Evolutionary conservation across 306 rosid species (phyloP).

Genomic region (Ormosia semicastrata): DNA sequence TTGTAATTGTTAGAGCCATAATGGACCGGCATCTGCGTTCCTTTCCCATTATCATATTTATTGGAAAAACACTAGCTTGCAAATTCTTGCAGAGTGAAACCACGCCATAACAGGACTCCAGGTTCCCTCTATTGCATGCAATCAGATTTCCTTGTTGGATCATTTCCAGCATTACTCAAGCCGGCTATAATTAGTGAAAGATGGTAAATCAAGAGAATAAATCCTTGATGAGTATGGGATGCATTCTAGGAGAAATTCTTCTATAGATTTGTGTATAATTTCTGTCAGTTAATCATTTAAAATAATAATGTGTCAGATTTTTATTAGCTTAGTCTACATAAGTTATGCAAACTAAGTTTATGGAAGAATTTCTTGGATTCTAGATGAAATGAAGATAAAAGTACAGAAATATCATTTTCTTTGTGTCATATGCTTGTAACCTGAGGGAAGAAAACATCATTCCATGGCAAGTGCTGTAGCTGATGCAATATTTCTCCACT

Average conservation of each 20-base stretch:
- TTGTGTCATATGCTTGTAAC: constrained; percentile 31
- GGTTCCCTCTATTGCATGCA: constrained; percentile 77
- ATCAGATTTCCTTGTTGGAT: constrained; percentile 11
- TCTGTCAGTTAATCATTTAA: too few species aligned
- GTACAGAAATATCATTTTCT: background rate
- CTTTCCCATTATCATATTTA: constrained; percentile 76
- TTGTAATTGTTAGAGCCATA: constrained; percentile 83
- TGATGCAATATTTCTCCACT: constrained; percentile 81
- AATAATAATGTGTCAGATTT: too few species aligned
- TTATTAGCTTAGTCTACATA: too few species aligned
- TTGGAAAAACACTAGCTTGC: constrained; percentile 77
- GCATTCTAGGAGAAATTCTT: background rate
- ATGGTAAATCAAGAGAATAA: background rate
- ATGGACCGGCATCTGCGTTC: constrained; percentile 89
- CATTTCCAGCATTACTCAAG: background rate
- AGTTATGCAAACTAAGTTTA: too few species aligned
- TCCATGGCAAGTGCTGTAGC: constrained; percentile 75
- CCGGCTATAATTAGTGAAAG: background rate
- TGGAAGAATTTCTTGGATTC: background rate
- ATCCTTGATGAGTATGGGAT: background rate
- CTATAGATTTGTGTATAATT: background rate
- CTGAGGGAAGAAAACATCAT: constrained; percentile 77
- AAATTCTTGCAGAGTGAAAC: constrained; percentile 81
- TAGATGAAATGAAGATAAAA: background rate
- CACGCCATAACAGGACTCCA: constrained; percentile 88